A percentile compares a stretch with the other conserved stretches of the same genome.
These are phyloP conservation scores for Colletotrichum tanaceti DNA, from an alignment of 2,329 filamentous ascomycete species.

Conservation along the genomic window DNA sequence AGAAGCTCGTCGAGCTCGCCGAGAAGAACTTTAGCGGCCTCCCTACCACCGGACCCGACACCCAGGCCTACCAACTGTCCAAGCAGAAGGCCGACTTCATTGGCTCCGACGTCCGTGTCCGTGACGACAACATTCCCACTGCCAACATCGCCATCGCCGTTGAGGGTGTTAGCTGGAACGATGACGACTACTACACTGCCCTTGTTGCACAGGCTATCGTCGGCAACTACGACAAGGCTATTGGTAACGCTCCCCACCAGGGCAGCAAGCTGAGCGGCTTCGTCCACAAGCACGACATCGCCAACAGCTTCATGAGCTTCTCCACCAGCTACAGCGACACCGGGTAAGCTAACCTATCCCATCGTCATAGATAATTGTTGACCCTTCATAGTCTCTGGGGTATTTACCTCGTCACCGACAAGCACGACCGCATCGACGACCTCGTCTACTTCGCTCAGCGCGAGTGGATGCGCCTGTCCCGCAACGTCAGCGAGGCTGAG, in stretches of 20 bases:
- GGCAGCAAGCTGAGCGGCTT: constrained; percentile 98
- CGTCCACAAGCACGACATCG: constrained; percentile 92
- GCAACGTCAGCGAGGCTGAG: constrained; percentile 88
- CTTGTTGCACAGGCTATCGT: constrained; percentile 98
- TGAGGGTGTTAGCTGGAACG: constrained; percentile 99
- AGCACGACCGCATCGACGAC: constrained; percentile 88
- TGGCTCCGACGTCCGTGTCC: constrained; percentile 93
- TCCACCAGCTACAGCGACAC: constrained; percentile 99
- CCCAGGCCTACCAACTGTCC: constrained; percentile 78
- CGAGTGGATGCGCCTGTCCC: constrained; percentile 96
- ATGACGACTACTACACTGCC: constrained; percentile 98
- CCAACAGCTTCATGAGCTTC: constrained; percentile 99
- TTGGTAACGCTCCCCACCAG: constrained; percentile 96
- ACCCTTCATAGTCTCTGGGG: constrained; percentile 84
- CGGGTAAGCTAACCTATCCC: constrained; percentile 72
- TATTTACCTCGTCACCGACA: constrained; percentile 97
- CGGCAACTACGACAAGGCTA: constrained; percentile 99
- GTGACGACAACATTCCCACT: constrained; percentile 94
- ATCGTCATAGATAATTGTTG: constrained; percentile 45
- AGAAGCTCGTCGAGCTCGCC: constrained; percentile 92
- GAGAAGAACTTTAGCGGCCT: constrained; percentile 93
- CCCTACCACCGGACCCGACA: constrained; percentile 79
- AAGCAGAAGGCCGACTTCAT: constrained; percentile 95
- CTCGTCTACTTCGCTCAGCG: constrained; percentile 98
- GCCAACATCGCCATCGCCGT: constrained; percentile 99